Percentiles rank a stretch among this genome's conserved stretches.
These are phyloP conservation scores for Aspergillus heteromorphus DNA, from an alignment of 495 filamentous ascomycete genomes.

Conservation along the genomic window DNA sequence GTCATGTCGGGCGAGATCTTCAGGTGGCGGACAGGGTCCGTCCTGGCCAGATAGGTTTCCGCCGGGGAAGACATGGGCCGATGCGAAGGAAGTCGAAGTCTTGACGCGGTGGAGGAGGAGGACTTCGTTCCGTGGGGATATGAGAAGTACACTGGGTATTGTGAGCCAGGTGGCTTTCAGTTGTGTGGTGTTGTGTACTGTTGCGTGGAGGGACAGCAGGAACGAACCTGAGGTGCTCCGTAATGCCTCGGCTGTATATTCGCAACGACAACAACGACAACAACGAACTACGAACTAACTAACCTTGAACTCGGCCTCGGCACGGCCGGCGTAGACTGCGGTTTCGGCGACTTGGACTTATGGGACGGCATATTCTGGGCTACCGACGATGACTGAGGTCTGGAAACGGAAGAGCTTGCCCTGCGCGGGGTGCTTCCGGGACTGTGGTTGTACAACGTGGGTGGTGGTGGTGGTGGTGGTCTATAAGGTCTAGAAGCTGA, in stretches of 20 bases:
- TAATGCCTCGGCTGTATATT: background rate
- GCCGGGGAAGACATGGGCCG: slow-evolving; percentile 95
- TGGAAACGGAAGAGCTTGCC: slow-evolving; percentile 3
- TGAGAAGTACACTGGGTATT: slow-evolving; percentile 63
- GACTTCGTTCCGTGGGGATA: slow-evolving; percentile 82
- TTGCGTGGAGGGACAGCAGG: too few species aligned
- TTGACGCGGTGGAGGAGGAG: slow-evolving; percentile 82
- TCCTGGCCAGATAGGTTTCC: slow-evolving; percentile 73
- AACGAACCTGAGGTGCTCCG: too few species aligned
- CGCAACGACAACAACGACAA: too few species aligned
- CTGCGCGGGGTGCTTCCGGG: background rate
- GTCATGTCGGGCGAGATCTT: slow-evolving; percentile 48
- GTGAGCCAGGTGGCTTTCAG: background rate
- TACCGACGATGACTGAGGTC: slow-evolving; percentile 2
- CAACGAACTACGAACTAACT: background rate
- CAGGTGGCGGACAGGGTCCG: slow-evolving; percentile 47
- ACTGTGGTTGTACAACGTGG: background rate
- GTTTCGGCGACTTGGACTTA: slow-evolving; percentile 13
- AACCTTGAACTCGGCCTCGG: slow-evolving; percentile 37
- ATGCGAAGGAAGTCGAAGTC: slow-evolving; percentile 77
- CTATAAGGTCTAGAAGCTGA: slow-evolving; percentile 3
- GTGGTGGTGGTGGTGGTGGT: background rate
- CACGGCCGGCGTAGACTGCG: slow-evolving; percentile 22
- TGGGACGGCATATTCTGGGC: slow-evolving; percentile 18
- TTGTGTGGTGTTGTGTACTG: too few species aligned